Conservation (phyloP, 148 eudicot species). For the Persicaria maculosa region DNA sequence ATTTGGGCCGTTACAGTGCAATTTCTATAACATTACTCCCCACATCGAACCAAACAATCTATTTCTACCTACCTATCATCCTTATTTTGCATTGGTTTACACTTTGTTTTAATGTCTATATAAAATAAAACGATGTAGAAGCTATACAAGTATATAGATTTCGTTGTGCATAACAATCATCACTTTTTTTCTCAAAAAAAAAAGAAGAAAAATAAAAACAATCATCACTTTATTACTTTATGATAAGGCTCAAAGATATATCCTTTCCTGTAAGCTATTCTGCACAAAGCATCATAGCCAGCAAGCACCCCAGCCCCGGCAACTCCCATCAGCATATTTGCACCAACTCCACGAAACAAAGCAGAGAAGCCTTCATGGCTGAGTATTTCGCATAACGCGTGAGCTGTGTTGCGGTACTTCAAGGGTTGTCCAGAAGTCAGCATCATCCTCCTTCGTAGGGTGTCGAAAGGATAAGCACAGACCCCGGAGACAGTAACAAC, state of each 20-base stretch:
- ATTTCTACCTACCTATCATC: too few species aligned
- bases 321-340: conserved; percentile 86
- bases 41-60: too few species aligned
- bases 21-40: too few species aligned
- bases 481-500: conserved; percentile 77
- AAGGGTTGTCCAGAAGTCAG: conserved; percentile 76
- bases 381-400: conserved; percentile 65
- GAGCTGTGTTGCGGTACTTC: conserved; percentile 56
- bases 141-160: too few species aligned
- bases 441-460: conserved; percentile 89
- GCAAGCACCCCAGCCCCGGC: conserved; percentile 97
- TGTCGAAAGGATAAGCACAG: conserved; percentile 90
- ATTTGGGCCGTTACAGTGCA: too few species aligned
- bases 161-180: too few species aligned
- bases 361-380: conserved; percentile 62
- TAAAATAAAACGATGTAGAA: too few species aligned
- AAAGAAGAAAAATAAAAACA: too few species aligned
- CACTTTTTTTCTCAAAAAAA: too few species aligned
- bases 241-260: conserved; percentile 11
- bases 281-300: conserved; percentile 72
- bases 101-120: too few species aligned
- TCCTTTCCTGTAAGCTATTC: conserved; percentile 27
- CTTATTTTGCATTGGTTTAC: too few species aligned
- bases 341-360: conserved; percentile 70
- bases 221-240: conserved; percentile 5